These are phyloP conservation scores for Hibiscus trionum DNA, from an alignment of 345 rosid genomes.

Conservation along the genomic window DNA sequence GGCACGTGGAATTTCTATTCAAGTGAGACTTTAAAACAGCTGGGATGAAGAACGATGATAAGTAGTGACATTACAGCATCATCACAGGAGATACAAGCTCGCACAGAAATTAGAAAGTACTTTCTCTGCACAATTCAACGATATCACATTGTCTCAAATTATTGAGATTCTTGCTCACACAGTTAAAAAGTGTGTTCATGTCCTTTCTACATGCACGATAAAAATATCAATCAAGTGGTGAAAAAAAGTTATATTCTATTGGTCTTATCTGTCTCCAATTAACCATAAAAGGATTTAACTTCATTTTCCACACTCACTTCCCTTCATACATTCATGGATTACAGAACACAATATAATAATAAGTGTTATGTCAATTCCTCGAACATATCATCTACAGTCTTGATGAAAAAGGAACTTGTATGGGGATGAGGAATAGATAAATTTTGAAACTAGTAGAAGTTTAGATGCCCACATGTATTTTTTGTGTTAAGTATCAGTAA, in stretches of 20 bases:
- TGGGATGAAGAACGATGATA: background rate
- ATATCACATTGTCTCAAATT: background rate
- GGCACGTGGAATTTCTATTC: background rate
- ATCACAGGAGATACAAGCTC: background rate
- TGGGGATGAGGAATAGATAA: no score
- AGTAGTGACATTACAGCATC: background rate
- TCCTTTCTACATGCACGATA: background rate
- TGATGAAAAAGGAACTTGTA: background rate
- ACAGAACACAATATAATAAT: background rate
- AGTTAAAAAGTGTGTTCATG: background rate
- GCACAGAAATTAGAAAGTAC: background rate
- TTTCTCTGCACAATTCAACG: background rate
- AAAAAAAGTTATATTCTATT: background rate
- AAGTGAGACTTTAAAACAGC: background rate
- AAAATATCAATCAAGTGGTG: background rate
- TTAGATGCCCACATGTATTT: no score
- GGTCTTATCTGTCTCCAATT: background rate
- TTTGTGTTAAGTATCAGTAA: no score
- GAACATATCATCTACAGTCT: background rate
- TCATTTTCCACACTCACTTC: background rate
- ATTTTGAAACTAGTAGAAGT: no score
- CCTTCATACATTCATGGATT: background rate
- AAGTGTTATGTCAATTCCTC: background rate
- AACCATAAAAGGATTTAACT: background rate
- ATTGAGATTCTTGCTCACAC: background rate